Conservation (phyloP, 345 rosid genomes). For the Erysimum cheiranthoides region DNA sequence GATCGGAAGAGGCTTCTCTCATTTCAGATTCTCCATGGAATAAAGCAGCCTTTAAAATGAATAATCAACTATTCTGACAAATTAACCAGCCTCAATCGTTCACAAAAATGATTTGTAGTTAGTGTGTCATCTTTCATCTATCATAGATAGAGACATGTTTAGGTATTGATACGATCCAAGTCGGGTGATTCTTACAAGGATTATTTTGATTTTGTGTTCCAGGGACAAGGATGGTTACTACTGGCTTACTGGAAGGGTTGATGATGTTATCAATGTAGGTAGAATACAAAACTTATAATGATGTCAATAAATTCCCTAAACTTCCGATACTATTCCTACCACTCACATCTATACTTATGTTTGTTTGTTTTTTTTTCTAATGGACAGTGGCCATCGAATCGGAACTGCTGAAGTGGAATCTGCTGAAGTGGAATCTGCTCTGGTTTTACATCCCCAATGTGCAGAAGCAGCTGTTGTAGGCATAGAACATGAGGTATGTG, state of each 20-base stretch:
- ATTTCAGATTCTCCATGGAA: slow-evolving; percentile 35
- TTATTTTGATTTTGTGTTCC: slow-evolving; percentile 45
- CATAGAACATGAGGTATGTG: slow-evolving; percentile 85
- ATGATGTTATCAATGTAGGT: slow-evolving; percentile 99
- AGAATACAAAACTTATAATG: neutral
- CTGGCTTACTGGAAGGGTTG: slow-evolving; percentile 99
- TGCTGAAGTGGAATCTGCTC: slow-evolving; percentile 99
- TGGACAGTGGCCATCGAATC: slow-evolving; percentile 92
- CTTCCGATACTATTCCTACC: neutral
- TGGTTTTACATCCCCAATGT: slow-evolving; percentile 93
- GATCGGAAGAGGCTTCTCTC: slow-evolving; percentile 40
- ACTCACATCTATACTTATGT: neutral
- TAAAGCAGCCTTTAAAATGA: slow-evolving; percentile 31
- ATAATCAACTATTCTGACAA: neutral
- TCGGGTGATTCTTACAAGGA: neutral
- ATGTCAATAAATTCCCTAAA: neutral
- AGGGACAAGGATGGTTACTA: slow-evolving; percentile 98
- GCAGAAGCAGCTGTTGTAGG: slow-evolving; percentile 99
- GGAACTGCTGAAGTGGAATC: too few species aligned
- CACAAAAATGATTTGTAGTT: slow-evolving; percentile 15
- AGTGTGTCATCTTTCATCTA: slow-evolving; percentile 12
- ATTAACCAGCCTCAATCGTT: too few species aligned
- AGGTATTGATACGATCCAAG: slow-evolving; percentile 23
- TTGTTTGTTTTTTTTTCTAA: slow-evolving; percentile 25
- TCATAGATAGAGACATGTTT: neutral